Base-by-base conservation (phyloP, 208 protist genomes). In the Trypanosoma caninum region DNA sequence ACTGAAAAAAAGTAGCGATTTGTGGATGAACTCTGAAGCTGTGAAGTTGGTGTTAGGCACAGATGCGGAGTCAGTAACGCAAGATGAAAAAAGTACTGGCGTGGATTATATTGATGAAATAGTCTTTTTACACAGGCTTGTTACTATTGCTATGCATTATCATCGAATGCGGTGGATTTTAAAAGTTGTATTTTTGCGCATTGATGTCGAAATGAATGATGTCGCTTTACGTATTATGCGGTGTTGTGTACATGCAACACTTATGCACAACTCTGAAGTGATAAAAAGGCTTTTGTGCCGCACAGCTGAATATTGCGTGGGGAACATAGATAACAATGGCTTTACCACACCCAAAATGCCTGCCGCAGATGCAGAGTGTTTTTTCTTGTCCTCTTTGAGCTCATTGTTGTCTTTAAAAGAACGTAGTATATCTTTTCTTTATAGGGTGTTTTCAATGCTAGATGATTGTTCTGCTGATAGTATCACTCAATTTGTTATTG, bases 101-200 rank as follows among this genome's bases (percentile, higher is more conserved):
- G 38, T 37, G 20, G 53, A 45, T 2, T 51, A 61, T 5, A 25
- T 28, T 3, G 53, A 68, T 27, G 41, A 52, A 27, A 60, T 60
- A n/a, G 1, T 47, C 9, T 11, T 7, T 9, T 61, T 85, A 42
- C 69, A 80, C 52, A 58, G 37, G 13, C 22, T 84, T 38, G 64
- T 85, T 16, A 76, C 51, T 11, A 61, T 86, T 30, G 75, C 69
- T 6, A 52, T 81, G 56, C 84, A 91, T 66, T 91, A 77, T 64
- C 62, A 68, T 54, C 69, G 74, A 33, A 77, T 91, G 44, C 65
- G 72, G 41, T 68, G 72, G 23, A 58, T 84, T 34, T 57, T 87
- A 11, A 74, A 69, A 20, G 66, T 79, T 67, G 69, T 69, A 13
- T 73, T 80, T 51, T 38, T 80, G 40, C 67, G 74, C 22, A 58